Base-by-base conservation (phyloP, 1,139 yeast genomes). In the Sugiyamaella japonica region DNA sequence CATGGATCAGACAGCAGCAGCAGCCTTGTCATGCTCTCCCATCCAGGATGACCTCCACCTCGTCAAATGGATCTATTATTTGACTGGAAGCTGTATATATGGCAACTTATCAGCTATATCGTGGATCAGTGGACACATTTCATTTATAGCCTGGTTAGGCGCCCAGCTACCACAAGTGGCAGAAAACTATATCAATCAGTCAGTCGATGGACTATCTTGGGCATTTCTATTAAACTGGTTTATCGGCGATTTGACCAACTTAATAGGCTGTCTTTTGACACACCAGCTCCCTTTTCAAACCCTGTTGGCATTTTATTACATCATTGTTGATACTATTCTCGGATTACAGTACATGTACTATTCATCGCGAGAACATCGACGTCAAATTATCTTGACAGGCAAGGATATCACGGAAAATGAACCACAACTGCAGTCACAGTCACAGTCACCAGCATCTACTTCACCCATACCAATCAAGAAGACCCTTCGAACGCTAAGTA, bases 101-200 rank as follows among this genome's bases (percentile, higher is more conserved):
- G 72, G 71, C 25, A 44, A 56, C 15, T 31, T 57, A 43, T 59
- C 69, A 3, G 68, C 66, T 1, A 20, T 60, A 13, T 70, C 73
- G 1, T 66, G 65, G 64, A 41, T 61, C 6, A 54, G 79, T 20
- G 86, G 87, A 1, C 74, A 76, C 31, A 62, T 80, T 9, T 81
- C 87, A 0, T 75, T 84, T 53, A 70, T 76, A 9, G 75, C 88
- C 52, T 90, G 97, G 88, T 76, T 90, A 44, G 84, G 90, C 63
- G 96, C 97, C 0, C 95, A 89, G 67, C 71, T 89, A 25, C 98
- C 98, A 0, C 99, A 91, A 68, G 84, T 89, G 16, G 71, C 83
- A 56, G 82, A 85, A 64, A 91, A 91, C 65, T 88, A 86, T 69
- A 75, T 75, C 34, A 82, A 79, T 66, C 85, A 88, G 65, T 85